Evolutionary conservation across 768 basidiomycete genomes (phyloP).

Genomic region (Mycena venus): DNA sequence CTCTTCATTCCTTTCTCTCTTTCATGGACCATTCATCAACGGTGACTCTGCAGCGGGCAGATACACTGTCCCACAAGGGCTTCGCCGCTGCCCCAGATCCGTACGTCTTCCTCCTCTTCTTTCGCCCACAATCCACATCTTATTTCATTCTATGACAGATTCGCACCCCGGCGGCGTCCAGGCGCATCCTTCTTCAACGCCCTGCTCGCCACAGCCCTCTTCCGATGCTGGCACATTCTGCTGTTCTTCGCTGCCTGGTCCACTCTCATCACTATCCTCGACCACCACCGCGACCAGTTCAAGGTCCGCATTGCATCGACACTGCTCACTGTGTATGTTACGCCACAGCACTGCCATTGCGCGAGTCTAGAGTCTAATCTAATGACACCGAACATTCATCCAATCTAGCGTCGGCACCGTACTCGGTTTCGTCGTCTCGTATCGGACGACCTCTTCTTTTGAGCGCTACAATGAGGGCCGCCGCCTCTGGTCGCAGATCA

Average conservation of each 20-base stretch:
- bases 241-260: slow-evolving; percentile 76
- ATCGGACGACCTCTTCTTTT: slow-evolving; percentile 79
- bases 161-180: slow-evolving; percentile 29
- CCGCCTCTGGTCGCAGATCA: slow-evolving; percentile 77
- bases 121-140: background rate
- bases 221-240: slow-evolving; percentile 77
- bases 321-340: slow-evolving; percentile 81
- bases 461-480: slow-evolving; percentile 85
- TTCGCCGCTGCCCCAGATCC: slow-evolving; percentile 27
- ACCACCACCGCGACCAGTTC: slow-evolving; percentile 52
- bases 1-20: background rate
- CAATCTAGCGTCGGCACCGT: slow-evolving; percentile 67
- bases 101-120: slow-evolving; percentile 2
- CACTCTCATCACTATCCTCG: slow-evolving; percentile 67
- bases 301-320: slow-evolving; percentile 61
- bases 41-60: slow-evolving; percentile 2
- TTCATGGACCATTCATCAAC: slow-evolving; percentile 4
- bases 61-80: slow-evolving; percentile 25
- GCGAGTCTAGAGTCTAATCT: no score
- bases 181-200: slow-evolving; percentile 40
- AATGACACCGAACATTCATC: background rate
- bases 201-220: slow-evolving; percentile 48
- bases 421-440: slow-evolving; percentile 81
- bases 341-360: slow-evolving; percentile 41
- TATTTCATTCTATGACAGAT: slow-evolving; percentile 15